These are phyloP conservation scores for Hymenoscyphus scutula DNA, from an alignment of 2,329 filamentous ascomycete genomes.

Conservation along the genomic window DNA sequence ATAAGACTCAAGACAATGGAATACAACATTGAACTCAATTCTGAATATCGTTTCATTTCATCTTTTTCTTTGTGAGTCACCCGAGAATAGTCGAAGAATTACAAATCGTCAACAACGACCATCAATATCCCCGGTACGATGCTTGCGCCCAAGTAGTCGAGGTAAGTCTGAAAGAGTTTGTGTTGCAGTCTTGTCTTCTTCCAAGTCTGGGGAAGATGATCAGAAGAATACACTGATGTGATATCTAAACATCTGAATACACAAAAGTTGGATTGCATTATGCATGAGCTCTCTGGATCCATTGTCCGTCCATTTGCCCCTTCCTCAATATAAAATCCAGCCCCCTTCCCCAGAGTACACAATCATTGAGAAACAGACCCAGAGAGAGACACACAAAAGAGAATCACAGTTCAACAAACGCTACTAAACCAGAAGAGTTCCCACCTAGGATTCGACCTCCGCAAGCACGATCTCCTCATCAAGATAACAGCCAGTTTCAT, in stretches of 20 bases:
- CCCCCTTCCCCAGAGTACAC: too few relatives aligned
- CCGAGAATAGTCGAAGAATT: not conserved
- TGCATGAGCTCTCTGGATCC: too few relatives aligned
- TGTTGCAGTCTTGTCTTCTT: not conserved
- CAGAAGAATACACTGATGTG: not conserved
- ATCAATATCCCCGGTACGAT: constrained; percentile 42
- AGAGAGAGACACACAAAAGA: not conserved
- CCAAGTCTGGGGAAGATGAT: not conserved
- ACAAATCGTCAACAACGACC: constrained; percentile 15
- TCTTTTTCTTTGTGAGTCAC: not conserved
- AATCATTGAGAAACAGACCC: too few relatives aligned
- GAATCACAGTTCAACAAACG: constrained; percentile 47
- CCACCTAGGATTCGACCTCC: constrained; percentile 45
- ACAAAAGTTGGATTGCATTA: not conserved
- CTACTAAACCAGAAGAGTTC: constrained; percentile 50
- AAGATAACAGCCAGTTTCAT: constrained; percentile 58
- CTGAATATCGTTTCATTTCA: not conserved
- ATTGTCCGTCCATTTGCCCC: too few relatives aligned
- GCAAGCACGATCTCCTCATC: constrained; percentile 53
- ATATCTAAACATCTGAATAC: not conserved
- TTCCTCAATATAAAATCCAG: too few relatives aligned
- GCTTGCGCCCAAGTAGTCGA: constrained; percentile 48
- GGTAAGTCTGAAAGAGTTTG: constrained; percentile 28
- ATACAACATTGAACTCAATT: not conserved
- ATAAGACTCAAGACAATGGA: not conserved